These are phyloP conservation scores for Thinopyrum elongatum DNA, from an alignment of 176 grass and related monocot genomes.

Conservation along the genomic window DNA sequence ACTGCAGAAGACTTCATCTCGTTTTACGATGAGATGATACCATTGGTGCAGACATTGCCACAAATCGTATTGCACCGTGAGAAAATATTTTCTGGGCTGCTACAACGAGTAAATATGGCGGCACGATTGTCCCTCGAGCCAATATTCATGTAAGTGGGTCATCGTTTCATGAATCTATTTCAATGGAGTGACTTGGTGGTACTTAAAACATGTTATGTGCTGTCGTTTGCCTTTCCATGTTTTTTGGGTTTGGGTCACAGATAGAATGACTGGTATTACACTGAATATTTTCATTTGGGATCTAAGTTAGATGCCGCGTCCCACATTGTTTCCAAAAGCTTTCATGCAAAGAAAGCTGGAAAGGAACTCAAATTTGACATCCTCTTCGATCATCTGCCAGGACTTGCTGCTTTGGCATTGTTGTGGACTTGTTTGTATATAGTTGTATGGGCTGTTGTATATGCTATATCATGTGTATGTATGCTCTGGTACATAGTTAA, in stretches of 20 bases:
- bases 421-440: background rate
- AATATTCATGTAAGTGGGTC: slow-evolving; percentile 74
- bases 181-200: slow-evolving; percentile 13
- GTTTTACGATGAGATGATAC: slow-evolving; percentile 80
- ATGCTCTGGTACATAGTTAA: background rate
- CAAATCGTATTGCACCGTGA: slow-evolving; percentile 86
- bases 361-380: slow-evolving; percentile 10
- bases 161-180: slow-evolving; percentile 7
- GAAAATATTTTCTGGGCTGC: slow-evolving; percentile 66
- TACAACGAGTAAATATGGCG: slow-evolving; percentile 67
- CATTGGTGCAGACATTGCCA: slow-evolving; percentile 85
- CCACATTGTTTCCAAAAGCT: slow-evolving; percentile 8
- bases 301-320: background rate
- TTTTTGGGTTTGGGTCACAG: background rate
- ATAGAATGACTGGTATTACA: background rate
- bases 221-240: slow-evolving; percentile 22
- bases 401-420: background rate
- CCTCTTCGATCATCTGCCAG: slow-evolving; percentile 2
- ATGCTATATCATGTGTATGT: background rate
- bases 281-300: background rate
- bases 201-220: slow-evolving; percentile 17
- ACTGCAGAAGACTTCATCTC: slow-evolving; percentile 89
- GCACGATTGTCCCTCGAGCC: slow-evolving; percentile 81
- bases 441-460: slow-evolving; percentile 11
- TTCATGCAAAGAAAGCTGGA: background rate